phyloP scores from a whole-genome alignment of 306 rosid species.

The Gleditsia sinensis region DNA sequence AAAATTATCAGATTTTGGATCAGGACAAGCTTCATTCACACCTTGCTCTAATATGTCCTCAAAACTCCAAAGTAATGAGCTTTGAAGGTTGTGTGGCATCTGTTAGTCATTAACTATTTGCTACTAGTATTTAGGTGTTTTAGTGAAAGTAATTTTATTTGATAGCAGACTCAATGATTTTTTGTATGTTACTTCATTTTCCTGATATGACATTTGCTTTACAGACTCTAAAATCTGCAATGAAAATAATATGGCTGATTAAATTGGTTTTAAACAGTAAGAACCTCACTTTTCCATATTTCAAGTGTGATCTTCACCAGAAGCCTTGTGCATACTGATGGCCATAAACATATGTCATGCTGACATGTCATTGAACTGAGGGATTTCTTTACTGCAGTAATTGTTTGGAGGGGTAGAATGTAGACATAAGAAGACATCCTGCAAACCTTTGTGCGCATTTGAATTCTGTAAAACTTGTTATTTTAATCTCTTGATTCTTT shows the following conservation, averaged over 20 bases:
- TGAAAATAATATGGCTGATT: not conserved
- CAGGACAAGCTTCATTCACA: not conserved
- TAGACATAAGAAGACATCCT: not conserved
- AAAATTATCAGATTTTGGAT: too few species aligned
- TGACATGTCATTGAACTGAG: constrained; percentile 6
- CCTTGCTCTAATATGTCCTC: not conserved
- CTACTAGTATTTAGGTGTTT: not conserved
- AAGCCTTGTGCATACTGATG: not conserved
- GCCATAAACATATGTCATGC: not conserved
- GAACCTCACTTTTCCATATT: not conserved
- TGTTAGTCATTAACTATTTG: not conserved
- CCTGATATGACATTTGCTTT: not conserved
- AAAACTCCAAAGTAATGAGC: not conserved
- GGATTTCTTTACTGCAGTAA: not conserved
- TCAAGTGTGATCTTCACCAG: constrained; percentile 9
- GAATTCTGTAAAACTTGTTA: not conserved
- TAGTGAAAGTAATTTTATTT: not conserved
- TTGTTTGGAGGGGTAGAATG: constrained; percentile 16
- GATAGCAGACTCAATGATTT: not conserved
- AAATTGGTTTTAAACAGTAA: constrained; percentile 24
- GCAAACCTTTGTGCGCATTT: not conserved
- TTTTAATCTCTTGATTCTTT: not conserved
- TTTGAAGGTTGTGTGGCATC: too few species aligned
- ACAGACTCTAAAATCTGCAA: constrained; percentile 1
- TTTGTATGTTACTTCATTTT: not conserved